These are phyloP conservation scores for Scutellaria galericulata DNA, from an alignment of 257 asterid species.

Conservation along the genomic window DNA sequence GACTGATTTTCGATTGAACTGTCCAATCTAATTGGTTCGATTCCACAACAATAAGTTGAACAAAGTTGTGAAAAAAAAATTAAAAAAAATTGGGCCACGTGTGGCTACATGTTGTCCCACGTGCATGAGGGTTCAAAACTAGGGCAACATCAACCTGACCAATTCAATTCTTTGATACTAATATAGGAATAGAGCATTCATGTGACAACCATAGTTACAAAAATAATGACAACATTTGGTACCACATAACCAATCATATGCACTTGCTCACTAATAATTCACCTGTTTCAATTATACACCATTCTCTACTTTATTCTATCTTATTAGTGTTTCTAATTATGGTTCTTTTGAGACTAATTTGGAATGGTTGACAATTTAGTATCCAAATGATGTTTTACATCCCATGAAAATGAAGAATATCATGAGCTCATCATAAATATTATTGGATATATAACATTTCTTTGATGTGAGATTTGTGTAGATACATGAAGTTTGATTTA, in stretches of 20 bases:
- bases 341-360: neutral
- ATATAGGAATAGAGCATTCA: neutral
- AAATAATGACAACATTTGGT: conserved; percentile 28
- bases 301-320: neutral
- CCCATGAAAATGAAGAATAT: neutral
- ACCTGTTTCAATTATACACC: conserved; percentile 9
- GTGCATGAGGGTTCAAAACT: too few species aligned
- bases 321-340: neutral
- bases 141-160: too few species aligned
- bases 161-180: too few species aligned
- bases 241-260: conserved; percentile 37
- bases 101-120: too few species aligned
- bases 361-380: neutral
- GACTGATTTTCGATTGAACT: too few species aligned
- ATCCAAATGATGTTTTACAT: neutral
- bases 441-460: too few species aligned
- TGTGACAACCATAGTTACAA: conserved; percentile 28
- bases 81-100: too few species aligned
- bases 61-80: too few species aligned
- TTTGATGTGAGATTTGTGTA: too few species aligned
- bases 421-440: neutral
- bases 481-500: too few species aligned
- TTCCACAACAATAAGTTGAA: too few species aligned
- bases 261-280: conserved; percentile 18
- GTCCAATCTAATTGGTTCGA: too few species aligned